Conservation (phyloP, 176 grass and related monocot genomes). For the Sorghum bicolor region DNA sequence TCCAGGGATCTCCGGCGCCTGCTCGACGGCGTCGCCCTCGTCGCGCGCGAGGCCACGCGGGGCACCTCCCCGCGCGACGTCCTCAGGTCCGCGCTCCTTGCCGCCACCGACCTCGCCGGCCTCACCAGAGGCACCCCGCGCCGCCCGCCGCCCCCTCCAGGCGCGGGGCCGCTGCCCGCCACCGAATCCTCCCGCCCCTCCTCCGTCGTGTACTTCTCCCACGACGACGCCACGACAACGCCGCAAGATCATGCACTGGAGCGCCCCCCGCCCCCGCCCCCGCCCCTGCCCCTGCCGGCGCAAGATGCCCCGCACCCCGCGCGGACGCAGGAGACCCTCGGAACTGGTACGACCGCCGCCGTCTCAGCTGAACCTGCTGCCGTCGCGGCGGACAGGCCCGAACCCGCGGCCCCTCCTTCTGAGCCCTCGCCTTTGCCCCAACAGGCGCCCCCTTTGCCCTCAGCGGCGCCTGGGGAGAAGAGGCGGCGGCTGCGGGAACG, state of each 20-base stretch:
- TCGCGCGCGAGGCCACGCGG: constrained; percentile 53
- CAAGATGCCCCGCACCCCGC: background rate
- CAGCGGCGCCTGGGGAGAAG: constrained; percentile 36
- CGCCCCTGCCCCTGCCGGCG: background rate
- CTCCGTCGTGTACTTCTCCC: constrained; percentile 66
- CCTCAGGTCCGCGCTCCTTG: constrained; percentile 54
- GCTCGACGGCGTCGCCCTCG: constrained; percentile 52
- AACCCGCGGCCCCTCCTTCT: background rate
- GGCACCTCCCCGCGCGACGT: constrained; percentile 27
- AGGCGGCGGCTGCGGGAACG: constrained; percentile 68
- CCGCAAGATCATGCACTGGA: constrained; percentile 26
- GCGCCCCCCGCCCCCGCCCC: background rate
- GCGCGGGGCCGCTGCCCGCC: constrained; percentile 5
- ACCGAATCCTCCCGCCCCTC: constrained; percentile 10
- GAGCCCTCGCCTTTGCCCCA: background rate
- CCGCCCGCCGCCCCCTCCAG: constrained; percentile 21
- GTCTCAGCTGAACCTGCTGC: background rate
- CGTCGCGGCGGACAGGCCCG: background rate
- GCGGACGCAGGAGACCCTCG: constrained; percentile 18
- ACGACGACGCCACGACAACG: constrained; percentile 2
- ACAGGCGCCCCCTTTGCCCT: background rate
- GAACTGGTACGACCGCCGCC: background rate
- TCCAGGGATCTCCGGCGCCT: constrained; percentile 62
- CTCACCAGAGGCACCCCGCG: constrained; percentile 64
- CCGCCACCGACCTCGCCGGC: constrained; percentile 69